Evolutionary conservation across 2,329 filamentous ascomycete genomes (phyloP), one percentile per base, ranked within the genome.

Genomic region (Periconia digitata): DNA sequence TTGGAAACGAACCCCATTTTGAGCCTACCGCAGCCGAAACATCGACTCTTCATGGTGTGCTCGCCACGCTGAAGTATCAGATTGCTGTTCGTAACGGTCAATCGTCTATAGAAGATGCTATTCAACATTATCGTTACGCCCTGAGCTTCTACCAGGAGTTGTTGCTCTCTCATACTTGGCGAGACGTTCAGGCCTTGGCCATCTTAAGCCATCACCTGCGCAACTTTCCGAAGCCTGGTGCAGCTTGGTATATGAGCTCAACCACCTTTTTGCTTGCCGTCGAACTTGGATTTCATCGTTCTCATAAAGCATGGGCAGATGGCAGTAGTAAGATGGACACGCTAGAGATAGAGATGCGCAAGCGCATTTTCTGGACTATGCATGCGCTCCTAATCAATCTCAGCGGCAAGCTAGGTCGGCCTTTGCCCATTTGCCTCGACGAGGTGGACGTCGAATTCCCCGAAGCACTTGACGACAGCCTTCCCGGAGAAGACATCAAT

Each of bases 401-500:
- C 8, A 84, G 84, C 57, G 88, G 88, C 17, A 89, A 88, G 49
- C 81, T 92, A 29, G 90, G 90, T 16, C 79, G 85, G 15, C 90
- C 90, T 1, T 88, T 94, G 80, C 83, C 85, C 1, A 80, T 94
- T 40, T 81, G 83, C 10, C 74, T 85, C 3, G 84, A 89, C 43
- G 89, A 94, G 54, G 87, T 91, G 57, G 90, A 95, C 60, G 82
- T 89, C 29, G 89, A 90, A 52, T 82, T 90, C 40, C 90, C 89
- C 1, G 80, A 88, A 48, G 74, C 84, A 5, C 79, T 92, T 24
- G 78, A 85, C 21, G 90, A 95, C 64, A 85, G 88, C 56, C 76
- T 85, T 23, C 78, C 90, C 0, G 82, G 80, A 0, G 84, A 89
- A 32, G 74, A 83, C 16, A 54, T 58, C 3, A 56, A 49, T 5